phyloP scores from a whole-genome alignment of 2,329 filamentous ascomycete genomes.

The Metarhizium sp. region DNA sequence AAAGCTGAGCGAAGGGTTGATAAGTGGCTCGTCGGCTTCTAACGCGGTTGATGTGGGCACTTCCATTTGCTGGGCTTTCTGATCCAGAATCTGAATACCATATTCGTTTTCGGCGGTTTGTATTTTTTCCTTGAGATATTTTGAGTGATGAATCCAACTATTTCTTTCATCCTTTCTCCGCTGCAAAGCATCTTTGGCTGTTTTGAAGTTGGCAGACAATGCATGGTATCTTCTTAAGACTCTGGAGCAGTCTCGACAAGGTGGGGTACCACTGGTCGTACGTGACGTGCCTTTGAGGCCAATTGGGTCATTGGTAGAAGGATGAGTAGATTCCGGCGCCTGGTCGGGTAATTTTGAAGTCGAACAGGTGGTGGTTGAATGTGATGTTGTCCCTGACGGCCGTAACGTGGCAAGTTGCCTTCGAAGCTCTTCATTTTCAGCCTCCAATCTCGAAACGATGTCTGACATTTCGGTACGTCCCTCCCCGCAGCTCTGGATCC shows the following conservation, averaged over 20 bases:
- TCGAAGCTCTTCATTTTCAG: conserved; percentile 33
- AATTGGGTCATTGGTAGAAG: neutral
- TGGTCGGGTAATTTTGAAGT: neutral
- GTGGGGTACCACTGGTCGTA: neutral
- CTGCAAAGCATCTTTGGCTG: conserved; percentile 26
- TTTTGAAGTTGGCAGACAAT: conserved; percentile 31
- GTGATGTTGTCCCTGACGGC: neutral
- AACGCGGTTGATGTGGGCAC: neutral
- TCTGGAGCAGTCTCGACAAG: conserved; percentile 22
- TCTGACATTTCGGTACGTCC: conserved; percentile 5
- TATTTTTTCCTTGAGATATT: conserved; percentile 32
- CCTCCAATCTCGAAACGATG: conserved; percentile 25
- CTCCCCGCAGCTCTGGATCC: neutral
- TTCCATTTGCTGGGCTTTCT: neutral
- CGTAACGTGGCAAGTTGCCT: conserved; percentile 19
- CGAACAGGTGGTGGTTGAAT: neutral
- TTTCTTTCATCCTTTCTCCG: conserved; percentile 33
- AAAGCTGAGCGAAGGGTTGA: conserved; percentile 3
- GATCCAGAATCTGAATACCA: conserved; percentile 20
- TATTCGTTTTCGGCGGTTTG: conserved; percentile 30
- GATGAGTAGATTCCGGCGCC: neutral
- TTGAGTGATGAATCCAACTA: conserved; percentile 36
- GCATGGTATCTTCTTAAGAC: conserved; percentile 31
- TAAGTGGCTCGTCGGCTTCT: conserved; percentile 4
- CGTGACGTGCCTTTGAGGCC: neutral